A percentile compares a stretch with the other conserved stretches of the same genome.
phyloP scores from a whole-genome alignment of 345 rosid species.

The Brassica juncea region DNA sequence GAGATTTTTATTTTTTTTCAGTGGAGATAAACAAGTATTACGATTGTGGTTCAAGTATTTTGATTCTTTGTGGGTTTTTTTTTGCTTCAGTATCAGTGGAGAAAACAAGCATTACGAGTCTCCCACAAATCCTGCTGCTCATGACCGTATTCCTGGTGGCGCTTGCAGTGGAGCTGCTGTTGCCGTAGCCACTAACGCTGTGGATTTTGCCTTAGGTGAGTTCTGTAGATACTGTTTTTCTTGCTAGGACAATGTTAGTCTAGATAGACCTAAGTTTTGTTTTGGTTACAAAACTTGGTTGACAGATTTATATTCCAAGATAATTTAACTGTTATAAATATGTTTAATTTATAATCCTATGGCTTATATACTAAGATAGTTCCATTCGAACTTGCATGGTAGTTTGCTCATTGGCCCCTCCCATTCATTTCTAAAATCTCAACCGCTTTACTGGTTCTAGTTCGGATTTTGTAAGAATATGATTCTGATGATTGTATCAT shows the following conservation, averaged over 20 bases:
- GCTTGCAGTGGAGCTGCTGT: slow-evolving; percentile 95
- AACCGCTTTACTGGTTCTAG: neutral
- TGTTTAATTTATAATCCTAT: neutral
- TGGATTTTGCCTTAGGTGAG: slow-evolving; percentile 81
- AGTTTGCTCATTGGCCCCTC: neutral
- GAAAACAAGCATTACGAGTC: slow-evolving; percentile 79
- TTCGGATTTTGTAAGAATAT: neutral
- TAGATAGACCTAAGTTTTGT: neutral
- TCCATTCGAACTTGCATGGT: neutral
- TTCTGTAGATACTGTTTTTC: neutral
- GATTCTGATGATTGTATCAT: slow-evolving; percentile 14
- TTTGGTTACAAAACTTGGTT: slow-evolving; percentile 5
- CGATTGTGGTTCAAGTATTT: neutral
- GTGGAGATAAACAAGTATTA: neutral
- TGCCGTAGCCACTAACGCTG: slow-evolving; percentile 82
- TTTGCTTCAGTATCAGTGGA: slow-evolving; percentile 74
- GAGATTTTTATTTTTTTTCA: neutral
- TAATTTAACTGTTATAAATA: no score
- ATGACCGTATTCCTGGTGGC: slow-evolving; percentile 80
- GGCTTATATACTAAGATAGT: slow-evolving; percentile 4
- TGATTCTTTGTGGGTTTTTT: slow-evolving; percentile 14
- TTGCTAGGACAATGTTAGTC: neutral
- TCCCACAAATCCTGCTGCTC: slow-evolving; percentile 86
- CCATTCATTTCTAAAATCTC: neutral
- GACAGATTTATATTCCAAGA: neutral